These are phyloP conservation scores for Ramichloridium luteum DNA, from an alignment of 2,329 filamentous ascomycete species.

Conservation along the genomic window DNA sequence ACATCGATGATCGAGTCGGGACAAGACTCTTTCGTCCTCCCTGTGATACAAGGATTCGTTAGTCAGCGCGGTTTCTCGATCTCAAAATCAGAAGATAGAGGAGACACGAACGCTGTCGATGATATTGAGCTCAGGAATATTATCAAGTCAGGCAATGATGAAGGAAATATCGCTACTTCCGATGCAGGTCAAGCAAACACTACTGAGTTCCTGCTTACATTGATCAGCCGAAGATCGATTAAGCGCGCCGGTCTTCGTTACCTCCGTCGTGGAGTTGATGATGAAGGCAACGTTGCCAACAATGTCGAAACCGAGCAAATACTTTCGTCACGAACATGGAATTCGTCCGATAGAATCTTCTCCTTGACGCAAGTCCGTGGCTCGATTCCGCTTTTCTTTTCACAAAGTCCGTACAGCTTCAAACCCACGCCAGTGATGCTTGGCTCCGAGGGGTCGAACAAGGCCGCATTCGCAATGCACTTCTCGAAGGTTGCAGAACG, in stretches of 20 bases:
- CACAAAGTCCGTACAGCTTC: constrained; percentile 83
- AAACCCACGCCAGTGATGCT: constrained; percentile 75
- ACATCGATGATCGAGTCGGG: constrained; percentile 62
- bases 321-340: constrained; percentile 59
- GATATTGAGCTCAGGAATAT: too few species aligned
- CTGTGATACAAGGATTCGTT: constrained; percentile 87
- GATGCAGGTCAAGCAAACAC: constrained; percentile 9
- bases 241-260: constrained; percentile 83
- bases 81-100: constrained; percentile 11
- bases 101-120: constrained; percentile 6
- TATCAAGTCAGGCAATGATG: constrained; percentile 5
- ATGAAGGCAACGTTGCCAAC: constrained; percentile 80
- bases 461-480: constrained; percentile 64
- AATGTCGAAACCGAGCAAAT: constrained; percentile 93
- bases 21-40: constrained; percentile 59
- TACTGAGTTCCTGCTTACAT: constrained; percentile 60
- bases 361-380: constrained; percentile 82
- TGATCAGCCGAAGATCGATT: constrained; percentile 80
- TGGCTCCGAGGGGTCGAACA: constrained; percentile 69
- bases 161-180: constrained; percentile 3
- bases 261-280: constrained; percentile 77
- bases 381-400: constrained; percentile 90
- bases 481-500: constrained; percentile 55
- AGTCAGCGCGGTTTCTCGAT: constrained; percentile 67
- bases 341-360: constrained; percentile 49